Conservation (phyloP, 129 eudicot species). For the Ambrosia artemisiifolia region DNA sequence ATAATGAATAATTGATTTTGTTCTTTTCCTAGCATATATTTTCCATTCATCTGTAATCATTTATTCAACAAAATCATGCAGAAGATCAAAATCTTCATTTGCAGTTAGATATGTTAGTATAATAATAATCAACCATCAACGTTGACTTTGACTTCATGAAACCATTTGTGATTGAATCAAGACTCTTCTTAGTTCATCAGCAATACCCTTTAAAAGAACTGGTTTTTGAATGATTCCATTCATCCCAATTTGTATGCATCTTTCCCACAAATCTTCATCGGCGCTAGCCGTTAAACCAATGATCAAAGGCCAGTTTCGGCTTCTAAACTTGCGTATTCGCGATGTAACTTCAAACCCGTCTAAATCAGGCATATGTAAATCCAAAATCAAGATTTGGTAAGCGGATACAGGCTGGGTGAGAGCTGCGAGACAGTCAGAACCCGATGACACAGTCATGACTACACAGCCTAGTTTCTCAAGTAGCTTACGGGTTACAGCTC, state of each 20-base stretch:
- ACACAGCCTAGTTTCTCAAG: constrained; percentile 73
- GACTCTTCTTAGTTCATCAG: constrained; percentile 63
- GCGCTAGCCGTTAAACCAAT: constrained; percentile 53
- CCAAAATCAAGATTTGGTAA: constrained; percentile 53
- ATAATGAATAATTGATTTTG: neutral
- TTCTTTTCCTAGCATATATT: neutral
- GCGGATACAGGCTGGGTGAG: constrained; percentile 20
- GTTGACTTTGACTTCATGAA: constrained; percentile 4
- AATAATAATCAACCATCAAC: constrained; percentile 5
- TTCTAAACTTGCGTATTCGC: constrained; percentile 61
- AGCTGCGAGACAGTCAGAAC: constrained; percentile 62
- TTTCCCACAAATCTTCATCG: constrained; percentile 53
- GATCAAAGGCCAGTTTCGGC: constrained; percentile 75
- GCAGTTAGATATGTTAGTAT: constrained; percentile 34
- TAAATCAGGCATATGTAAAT: constrained; percentile 70
- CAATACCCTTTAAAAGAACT: constrained; percentile 54
- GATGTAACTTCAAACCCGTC: constrained; percentile 63
- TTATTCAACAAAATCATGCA: neutral
- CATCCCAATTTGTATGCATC: constrained; percentile 55
- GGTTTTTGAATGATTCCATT: constrained; percentile 79
- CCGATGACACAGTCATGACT: constrained; percentile 56
- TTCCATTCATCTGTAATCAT: neutral
- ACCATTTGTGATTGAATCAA: constrained; percentile 51
- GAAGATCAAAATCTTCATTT: constrained; percentile 12
- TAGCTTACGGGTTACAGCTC: constrained; percentile 62